Percentiles rank a stretch among this genome's conserved stretches.
These are phyloP conservation scores for Eucommia ulmoides DNA, from an alignment of 257 asterid species.

Conservation along the genomic window DNA sequence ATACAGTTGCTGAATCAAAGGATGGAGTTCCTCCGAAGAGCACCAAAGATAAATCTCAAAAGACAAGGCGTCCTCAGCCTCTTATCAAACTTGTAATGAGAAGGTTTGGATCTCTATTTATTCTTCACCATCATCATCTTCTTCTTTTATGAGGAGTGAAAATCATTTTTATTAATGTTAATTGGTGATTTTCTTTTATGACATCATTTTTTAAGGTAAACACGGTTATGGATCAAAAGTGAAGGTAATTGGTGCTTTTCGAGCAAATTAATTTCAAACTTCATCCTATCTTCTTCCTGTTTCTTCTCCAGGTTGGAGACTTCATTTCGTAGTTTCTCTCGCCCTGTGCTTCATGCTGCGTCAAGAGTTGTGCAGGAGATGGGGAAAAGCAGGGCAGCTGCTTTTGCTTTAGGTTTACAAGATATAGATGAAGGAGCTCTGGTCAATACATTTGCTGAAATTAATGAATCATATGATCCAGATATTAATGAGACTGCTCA, in stretches of 20 bases:
- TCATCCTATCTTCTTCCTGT: slow-evolving; percentile 11
- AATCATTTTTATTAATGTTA: too few relatives aligned
- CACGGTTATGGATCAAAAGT: too few relatives aligned
- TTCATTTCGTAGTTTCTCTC: slow-evolving; percentile 89
- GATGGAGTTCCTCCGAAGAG: slow-evolving; percentile 52
- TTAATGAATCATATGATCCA: slow-evolving; percentile 54
- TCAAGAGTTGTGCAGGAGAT: slow-evolving; percentile 98
- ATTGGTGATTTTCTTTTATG: too few relatives aligned
- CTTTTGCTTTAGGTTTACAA: slow-evolving; percentile 84
- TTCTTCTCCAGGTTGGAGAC: slow-evolving; percentile 62
- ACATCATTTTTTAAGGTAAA: too few relatives aligned
- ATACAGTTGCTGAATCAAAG: slow-evolving; percentile 50
- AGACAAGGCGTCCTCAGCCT: slow-evolving; percentile 86
- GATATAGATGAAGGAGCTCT: slow-evolving; percentile 91
- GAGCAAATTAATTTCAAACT: too few relatives aligned
- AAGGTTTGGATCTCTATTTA: slow-evolving; percentile 37
- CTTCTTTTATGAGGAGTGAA: too few relatives aligned
- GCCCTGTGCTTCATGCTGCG: slow-evolving; percentile 96
- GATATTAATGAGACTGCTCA: slow-evolving; percentile 77
- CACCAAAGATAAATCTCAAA: slow-evolving; percentile 68
- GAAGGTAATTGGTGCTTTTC: too few relatives aligned
- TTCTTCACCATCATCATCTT: background rate
- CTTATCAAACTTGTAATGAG: slow-evolving; percentile 98
- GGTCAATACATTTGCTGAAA: slow-evolving; percentile 54
- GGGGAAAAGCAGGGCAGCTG: slow-evolving; percentile 99